Base-by-base conservation (phyloP, 805 yeast genomes). In the Suhomyces vadensis region DNA sequence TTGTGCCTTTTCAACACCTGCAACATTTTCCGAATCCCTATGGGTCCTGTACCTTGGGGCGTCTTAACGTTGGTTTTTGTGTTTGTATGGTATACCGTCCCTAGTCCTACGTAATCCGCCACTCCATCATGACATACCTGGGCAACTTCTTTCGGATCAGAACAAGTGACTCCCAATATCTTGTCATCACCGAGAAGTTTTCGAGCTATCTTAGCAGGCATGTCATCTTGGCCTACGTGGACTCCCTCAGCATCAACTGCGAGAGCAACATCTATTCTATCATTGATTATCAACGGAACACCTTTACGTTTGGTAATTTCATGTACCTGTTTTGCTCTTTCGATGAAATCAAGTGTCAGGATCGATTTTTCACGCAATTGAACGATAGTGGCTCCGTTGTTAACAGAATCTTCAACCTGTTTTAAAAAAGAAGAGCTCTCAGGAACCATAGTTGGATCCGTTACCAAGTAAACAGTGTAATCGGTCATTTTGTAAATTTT, bases 151-250 rank as follows among this genome's bases (percentile, higher is more conserved):
- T 71, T 72, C 0, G 72, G 72, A 24, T 74, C 71, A 6, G 84
- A 76, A 20, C 88, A 85, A 31, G 91, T 82, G 45, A 91, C 82
- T 0, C 97, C 97, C 37, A 90, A 60, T 46, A 90, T 82, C 64
- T 85, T 88, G 44, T 79, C 74, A 0, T 83, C 79, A 0, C 97
- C 96, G 9, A 89, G 63, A 24, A 88, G 56, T 53, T 69, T 57
- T 27, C 97, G 65, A 1, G 80, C 94, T 29, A 74, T 53, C 1
- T 55, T 55, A 1, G 80, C 80, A 8, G 77, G 75, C 87, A 90
- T 87, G 58, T 90, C 97, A 42, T 83, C 90, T 61, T 90, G 97
- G 0, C 97, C 97, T 16, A 90, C 87, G 67, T 90, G 97, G 6
- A 91, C 84, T 26, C 96, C 96, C 50, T 88, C 96, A 2, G 95